A percentile compares a stretch with the other conserved stretches of the same genome.
Conservation (phyloP, 345 rosid genomes). For the Camelina neglecta region DNA sequence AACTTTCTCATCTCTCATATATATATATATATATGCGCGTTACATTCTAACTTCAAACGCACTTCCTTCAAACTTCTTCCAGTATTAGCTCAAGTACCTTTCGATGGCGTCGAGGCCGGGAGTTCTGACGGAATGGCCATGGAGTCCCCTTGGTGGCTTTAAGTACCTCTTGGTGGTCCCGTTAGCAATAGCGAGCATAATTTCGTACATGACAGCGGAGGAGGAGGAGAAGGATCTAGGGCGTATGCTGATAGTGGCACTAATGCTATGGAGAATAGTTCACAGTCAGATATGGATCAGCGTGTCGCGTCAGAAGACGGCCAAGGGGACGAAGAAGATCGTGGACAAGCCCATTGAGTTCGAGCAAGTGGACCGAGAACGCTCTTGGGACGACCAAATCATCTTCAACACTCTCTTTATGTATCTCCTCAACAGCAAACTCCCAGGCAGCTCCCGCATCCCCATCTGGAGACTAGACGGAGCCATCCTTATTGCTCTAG, state of each 20-base stretch:
- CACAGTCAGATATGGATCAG: constrained; percentile 78
- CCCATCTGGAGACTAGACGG: constrained; percentile 72
- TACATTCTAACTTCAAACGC: constrained; percentile 7
- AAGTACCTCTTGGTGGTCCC: constrained; percentile 66
- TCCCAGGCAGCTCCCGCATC: constrained; percentile 42
- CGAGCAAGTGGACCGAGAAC: constrained; percentile 78
- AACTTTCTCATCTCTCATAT: neutral
- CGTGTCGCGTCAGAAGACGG: constrained; percentile 64
- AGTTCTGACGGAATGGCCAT: constrained; percentile 73
- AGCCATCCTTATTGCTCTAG: constrained; percentile 37
- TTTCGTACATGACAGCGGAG: constrained; percentile 40
- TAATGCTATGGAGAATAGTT: constrained; percentile 58
- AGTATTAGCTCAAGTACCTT: neutral
- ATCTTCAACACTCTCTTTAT: constrained; percentile 47
- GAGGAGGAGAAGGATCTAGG: constrained; percentile 50
- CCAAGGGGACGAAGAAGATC: constrained; percentile 61
- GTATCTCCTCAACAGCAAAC: constrained; percentile 23
- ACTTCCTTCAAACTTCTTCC: neutral
- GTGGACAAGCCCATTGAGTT: constrained; percentile 74
- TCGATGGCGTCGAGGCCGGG: constrained; percentile 72
- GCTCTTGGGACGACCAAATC: constrained; percentile 51
- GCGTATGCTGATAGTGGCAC: constrained; percentile 46
- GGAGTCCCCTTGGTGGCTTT: constrained; percentile 64
- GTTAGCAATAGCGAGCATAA: constrained; percentile 39
- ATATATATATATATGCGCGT: neutral